phyloP scores from a whole-genome alignment of 2,329 filamentous ascomycete species.

The Fusarium sarcochroum region DNA sequence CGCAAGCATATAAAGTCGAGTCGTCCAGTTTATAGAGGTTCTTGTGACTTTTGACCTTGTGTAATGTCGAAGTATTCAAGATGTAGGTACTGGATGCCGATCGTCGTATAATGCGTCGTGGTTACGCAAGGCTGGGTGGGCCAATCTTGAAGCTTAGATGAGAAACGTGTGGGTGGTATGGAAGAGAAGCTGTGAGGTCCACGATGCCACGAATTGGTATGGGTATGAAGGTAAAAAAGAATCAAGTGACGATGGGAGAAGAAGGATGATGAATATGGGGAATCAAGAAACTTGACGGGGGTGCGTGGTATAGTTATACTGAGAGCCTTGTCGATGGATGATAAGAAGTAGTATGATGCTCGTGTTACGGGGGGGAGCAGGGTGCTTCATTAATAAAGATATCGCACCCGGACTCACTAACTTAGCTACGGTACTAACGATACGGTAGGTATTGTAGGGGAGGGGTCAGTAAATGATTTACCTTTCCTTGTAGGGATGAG shows the following conservation, averaged over 20 bases:
- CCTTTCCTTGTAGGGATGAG: not conserved
- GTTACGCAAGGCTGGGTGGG: slow-evolving; percentile 31
- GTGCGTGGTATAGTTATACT: slow-evolving; percentile 33
- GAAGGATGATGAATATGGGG: slow-evolving; percentile 9
- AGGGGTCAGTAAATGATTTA: slow-evolving; percentile 4
- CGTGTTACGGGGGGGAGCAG: slow-evolving; percentile 27
- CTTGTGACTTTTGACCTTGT: slow-evolving; percentile 23
- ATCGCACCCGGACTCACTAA: slow-evolving; percentile 24
- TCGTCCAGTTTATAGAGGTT: slow-evolving; percentile 11
- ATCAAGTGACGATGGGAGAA: slow-evolving; percentile 13
- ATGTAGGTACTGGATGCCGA: slow-evolving; percentile 37
- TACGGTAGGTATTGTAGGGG: slow-evolving; percentile 9
- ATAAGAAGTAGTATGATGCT: slow-evolving; percentile 39
- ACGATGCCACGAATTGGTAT: slow-evolving; percentile 19
- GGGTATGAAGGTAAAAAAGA: not conserved
- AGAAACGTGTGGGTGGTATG: slow-evolving; percentile 44
- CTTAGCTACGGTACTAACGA: slow-evolving; percentile 4
- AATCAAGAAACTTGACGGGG: slow-evolving; percentile 17
- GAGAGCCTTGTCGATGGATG: slow-evolving; percentile 10
- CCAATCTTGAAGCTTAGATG: slow-evolving; percentile 42
- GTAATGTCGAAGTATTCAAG: slow-evolving; percentile 23
- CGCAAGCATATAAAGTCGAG: slow-evolving; percentile 17
- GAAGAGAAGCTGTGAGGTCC: slow-evolving; percentile 30
- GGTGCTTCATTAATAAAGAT: slow-evolving; percentile 45
- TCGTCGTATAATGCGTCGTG: slow-evolving; percentile 29